These are phyloP conservation scores for Neolentinus lepideus DNA, from an alignment of 1,284 basidiomycete species.

Conservation along the genomic window DNA sequence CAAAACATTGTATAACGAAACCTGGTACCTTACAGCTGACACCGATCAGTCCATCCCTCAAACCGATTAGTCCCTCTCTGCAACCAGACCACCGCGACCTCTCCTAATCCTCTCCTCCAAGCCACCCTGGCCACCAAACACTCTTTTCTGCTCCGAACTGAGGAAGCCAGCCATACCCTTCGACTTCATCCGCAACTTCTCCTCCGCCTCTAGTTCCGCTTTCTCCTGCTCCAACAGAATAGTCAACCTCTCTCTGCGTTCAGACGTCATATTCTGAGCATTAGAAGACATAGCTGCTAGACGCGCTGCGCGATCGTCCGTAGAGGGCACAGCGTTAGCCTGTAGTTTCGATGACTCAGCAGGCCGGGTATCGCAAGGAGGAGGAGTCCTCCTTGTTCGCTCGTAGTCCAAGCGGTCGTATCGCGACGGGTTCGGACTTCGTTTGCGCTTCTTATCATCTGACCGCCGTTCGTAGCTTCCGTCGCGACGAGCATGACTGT, in stretches of 20 bases:
- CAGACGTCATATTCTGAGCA: conserved; percentile 54
- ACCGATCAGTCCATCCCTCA: neutral
- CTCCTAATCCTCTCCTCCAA: conserved; percentile 68
- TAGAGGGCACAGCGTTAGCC: conserved; percentile 15
- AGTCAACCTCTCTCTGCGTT: conserved; percentile 64
- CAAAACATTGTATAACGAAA: neutral
- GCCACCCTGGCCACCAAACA: conserved; percentile 70
- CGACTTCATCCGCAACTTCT: conserved; percentile 50
- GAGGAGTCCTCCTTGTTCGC: conserved; percentile 34
- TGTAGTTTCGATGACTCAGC: conserved; percentile 13
- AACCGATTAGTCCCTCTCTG: conserved; percentile 38
- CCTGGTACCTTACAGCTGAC: no score
- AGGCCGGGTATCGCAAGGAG: conserved; percentile 21
- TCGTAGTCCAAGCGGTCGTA: conserved; percentile 22
- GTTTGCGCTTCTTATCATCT: conserved; percentile 31
- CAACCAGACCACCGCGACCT: conserved; percentile 57
- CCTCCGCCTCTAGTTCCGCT: conserved; percentile 61
- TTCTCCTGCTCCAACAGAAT: conserved; percentile 64
- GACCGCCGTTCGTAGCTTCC: conserved; percentile 13
- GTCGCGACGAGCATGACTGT: conserved; percentile 15
- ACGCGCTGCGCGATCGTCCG: conserved; percentile 68
- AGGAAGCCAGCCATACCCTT: conserved; percentile 70
- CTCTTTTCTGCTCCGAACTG: conserved; percentile 67
- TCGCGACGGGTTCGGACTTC: conserved; percentile 26
- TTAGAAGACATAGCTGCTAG: conserved; percentile 82